Evolutionary conservation across 768 basidiomycete species (phyloP).

Genomic region (Tricholoma furcatifolium): DNA sequence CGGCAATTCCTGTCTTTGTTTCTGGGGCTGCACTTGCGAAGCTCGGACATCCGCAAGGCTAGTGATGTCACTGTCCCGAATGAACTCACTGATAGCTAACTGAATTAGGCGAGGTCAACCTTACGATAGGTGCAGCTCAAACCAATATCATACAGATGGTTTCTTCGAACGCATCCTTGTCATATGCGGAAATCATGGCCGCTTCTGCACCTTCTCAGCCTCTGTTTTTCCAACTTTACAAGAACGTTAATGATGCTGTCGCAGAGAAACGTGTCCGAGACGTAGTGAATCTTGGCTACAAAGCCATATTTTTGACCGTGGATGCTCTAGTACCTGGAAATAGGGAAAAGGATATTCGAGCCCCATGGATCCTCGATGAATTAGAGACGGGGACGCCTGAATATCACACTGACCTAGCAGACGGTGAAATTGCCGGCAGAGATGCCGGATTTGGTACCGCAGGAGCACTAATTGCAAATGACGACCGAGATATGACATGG

Average conservation of each 20-base stretch:
- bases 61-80: background rate
- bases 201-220: slow-evolving; percentile 55
- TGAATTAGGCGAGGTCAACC: slow-evolving; percentile 72
- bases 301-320: slow-evolving; percentile 89
- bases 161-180: slow-evolving; percentile 74
- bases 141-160: slow-evolving; percentile 84
- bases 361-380: slow-evolving; percentile 57
- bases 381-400: slow-evolving; percentile 41
- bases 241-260: slow-evolving; percentile 63
- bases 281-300: slow-evolving; percentile 73
- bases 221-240: slow-evolving; percentile 86
- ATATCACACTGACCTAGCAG: slow-evolving; percentile 29
- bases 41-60: slow-evolving; percentile 81
- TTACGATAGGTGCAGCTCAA: slow-evolving; percentile 65
- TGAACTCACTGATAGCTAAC: too few species aligned
- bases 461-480: slow-evolving; percentile 61
- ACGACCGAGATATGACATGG: slow-evolving; percentile 80
- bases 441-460: slow-evolving; percentile 59
- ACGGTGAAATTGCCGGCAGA: slow-evolving; percentile 29
- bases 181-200: slow-evolving; percentile 59
- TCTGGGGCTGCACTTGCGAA: slow-evolving; percentile 82
- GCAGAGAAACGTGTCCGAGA: slow-evolving; percentile 72
- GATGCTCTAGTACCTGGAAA: slow-evolving; percentile 86
- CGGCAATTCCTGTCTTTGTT: slow-evolving; percentile 79
- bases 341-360: slow-evolving; percentile 71